Base-by-base conservation (phyloP, 306 rosid genomes). In the Medicago truncatula region DNA sequence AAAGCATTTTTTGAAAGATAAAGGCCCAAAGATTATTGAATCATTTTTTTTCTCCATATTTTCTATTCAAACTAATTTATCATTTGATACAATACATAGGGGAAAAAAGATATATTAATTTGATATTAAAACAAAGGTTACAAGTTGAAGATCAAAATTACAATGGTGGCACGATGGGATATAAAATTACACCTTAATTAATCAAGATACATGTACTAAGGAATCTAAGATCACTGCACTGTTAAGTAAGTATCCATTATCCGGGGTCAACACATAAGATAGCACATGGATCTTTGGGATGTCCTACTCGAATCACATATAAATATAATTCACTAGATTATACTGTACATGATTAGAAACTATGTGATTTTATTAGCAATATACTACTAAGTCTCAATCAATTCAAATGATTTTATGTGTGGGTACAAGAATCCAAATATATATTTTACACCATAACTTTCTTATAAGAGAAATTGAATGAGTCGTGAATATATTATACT, bases 321-420 rank as follows among this genome's bases (percentile, higher is more conserved):
- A 73, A 59, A n/a, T n/a, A n/a, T n/a, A n/a, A 67, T 82, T 77
- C 52, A 62, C 66, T n/a, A 74, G 73, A 75, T 58, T 59, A 58
- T 18, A 16, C 38, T 5, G 38, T 34, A 34, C 17, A 61, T 74
- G 41, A 75, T 44, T 31, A 39, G 8, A 58, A 63, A 56, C 36
- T 41, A 74, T 10, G 18, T 56, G 56, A 73, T 67, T 67, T 58
- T 47, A 74, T 74, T 67, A 49, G 21, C 83, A 67, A 58, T 10
- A 46, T 20, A 28, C 31, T 28, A 13, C 31, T 28, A 13, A 67
- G 36, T 21, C 71, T 18, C 69, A 79, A 53, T 54, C 59, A 18
- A 61, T 13, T 71, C 20, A 65, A 39, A n/a, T 14, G 65, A 2
- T 10, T 56, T 1, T 3, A 3, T 11, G 34, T 11, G 34, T 7